Evolutionary conservation across 306 rosid species (phyloP), one percentile per base, ranked within the genome.

Genomic region (Mucuna pruriens): DNA sequence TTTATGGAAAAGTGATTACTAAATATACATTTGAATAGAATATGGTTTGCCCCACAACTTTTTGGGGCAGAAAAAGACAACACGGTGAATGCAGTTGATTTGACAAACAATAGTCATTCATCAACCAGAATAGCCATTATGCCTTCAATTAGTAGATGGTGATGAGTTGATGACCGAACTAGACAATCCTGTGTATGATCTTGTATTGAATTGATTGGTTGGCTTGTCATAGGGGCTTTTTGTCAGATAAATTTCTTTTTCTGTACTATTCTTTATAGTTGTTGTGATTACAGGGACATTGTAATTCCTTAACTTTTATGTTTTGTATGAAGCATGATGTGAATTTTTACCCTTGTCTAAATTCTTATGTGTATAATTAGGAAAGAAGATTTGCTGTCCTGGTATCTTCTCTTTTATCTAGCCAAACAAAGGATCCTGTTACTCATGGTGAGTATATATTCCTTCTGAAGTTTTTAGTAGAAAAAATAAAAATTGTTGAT

Each of bases 341-440:
- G 22, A 80, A 34, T 61, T 22, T 75, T 72, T 39, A 83, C 63
- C 16, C 72, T 44, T 38, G 55, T 71, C 49, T 48, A 45, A 81
- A 61, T 76, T 71, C 66, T 17, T 44, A 2, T 77, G 78, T 75
- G 19, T 71, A 54, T 80, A 38, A 80, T 75, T 67, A 95, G 97
- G 96, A 93, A 86, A 88, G 95, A 88, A 91, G 99, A 89, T 93
- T 95, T 67, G 92, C 99, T 80, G 97, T 95, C 85, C 89, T 95
- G 90, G 94, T 83, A 76, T 95, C 99, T 82, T 91, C 97, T 57
- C 95, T 95, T 70, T 85, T 95, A 63, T 95, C 99, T 39, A 95
- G 99, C 90, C 99, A 95, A 90, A 95, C 97, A 48, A 95, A 95
- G 90, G 99, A 95, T 85, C 93, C 89, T 65, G 90, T 95, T 51